Evolutionary conservation across 495 filamentous ascomycete species (phyloP).

Genomic region (Oidiodendron maius): DNA sequence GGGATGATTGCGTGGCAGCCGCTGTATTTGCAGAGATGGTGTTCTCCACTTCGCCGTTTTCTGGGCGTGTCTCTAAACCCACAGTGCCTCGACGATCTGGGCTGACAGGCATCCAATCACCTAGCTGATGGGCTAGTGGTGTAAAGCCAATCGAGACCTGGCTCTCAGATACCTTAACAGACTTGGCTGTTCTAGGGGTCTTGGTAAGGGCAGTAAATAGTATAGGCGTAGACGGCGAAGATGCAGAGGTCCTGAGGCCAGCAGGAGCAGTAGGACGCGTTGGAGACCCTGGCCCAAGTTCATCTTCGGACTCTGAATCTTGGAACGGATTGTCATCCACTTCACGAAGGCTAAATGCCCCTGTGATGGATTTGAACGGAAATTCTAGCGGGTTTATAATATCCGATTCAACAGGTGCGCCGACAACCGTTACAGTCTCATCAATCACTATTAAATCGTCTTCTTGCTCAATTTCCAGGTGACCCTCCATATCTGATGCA

Average conservation of each 20-base stretch:
- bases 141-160: conserved; percentile 45
- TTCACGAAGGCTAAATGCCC: conserved; percentile 29
- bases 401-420: conserved; percentile 15
- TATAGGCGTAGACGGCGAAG: conserved; percentile 12
- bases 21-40: conserved; percentile 9
- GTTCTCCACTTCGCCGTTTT: background rate
- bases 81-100: conserved; percentile 16
- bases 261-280: conserved; percentile 8
- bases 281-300: conserved; percentile 30
- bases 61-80: background rate
- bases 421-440: conserved; percentile 30
- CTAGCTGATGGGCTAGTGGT: conserved; percentile 53
- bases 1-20: conserved; percentile 16
- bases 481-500: background rate
- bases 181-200: conserved; percentile 15
- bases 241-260: conserved; percentile 12
- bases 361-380: conserved; percentile 21
- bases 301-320: conserved; percentile 51
- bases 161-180: background rate
- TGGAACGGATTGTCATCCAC: conserved; percentile 32
- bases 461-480: background rate
- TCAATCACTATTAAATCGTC: background rate
- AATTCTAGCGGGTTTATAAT: conserved; percentile 27
- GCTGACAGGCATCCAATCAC: conserved; percentile 53
- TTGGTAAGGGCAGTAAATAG: conserved; percentile 11